Evolutionary conservation across 768 basidiomycete species (phyloP).

Genomic region (Suillus sp.): DNA sequence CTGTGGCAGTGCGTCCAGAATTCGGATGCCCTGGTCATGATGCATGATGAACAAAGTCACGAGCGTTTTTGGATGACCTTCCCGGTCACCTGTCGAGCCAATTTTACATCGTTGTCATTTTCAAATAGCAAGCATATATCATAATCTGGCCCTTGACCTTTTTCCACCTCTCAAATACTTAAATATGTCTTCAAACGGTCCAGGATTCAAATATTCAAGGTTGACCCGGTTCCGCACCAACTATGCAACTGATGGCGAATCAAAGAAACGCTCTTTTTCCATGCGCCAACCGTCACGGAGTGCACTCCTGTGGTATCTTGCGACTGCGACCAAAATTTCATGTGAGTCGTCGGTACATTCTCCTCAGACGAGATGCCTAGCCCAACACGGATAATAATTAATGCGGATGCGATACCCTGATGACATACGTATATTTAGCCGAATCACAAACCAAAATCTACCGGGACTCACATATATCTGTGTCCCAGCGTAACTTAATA

Average conservation of each 20-base stretch:
- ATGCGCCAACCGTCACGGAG: not conserved
- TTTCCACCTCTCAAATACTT: not conserved
- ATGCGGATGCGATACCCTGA: slow-evolving; percentile 21
- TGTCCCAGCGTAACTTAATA: slow-evolving; percentile 27
- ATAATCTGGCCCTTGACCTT: not conserved
- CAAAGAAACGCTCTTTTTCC: not conserved
- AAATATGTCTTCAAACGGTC: not conserved
- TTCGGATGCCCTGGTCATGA: not conserved
- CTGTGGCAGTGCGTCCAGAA: not conserved
- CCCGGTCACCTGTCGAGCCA: not conserved
- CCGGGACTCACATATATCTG: slow-evolving; percentile 33
- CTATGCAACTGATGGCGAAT: not conserved
- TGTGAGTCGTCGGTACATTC: not conserved
- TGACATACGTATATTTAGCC: not conserved
- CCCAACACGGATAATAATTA: slow-evolving; percentile 25
- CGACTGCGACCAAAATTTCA: not conserved
- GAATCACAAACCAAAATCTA: not conserved
- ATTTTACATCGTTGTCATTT: not conserved
- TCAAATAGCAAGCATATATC: not conserved
- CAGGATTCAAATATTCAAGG: not conserved
- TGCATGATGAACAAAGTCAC: not conserved
- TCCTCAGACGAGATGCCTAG: slow-evolving; percentile 13
- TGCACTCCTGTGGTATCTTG: not conserved
- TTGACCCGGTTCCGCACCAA: not conserved
- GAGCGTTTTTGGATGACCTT: not conserved